Percentiles rank a stretch among this genome's conserved stretches.
phyloP scores from a whole-genome alignment of 306 rosid genomes.

The Rosa chinensis region DNA sequence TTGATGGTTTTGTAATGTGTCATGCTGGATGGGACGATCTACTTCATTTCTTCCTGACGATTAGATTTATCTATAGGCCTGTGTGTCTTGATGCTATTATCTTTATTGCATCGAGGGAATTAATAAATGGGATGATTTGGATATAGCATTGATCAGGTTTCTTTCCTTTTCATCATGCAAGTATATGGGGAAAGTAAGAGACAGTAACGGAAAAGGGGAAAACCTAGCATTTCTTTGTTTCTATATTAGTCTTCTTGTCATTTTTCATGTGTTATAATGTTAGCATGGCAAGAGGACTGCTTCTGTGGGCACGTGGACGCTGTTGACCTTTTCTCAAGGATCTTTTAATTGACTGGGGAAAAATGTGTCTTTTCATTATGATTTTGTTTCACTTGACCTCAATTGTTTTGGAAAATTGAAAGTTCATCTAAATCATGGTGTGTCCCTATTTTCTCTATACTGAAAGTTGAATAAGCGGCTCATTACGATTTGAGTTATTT shows the following conservation, averaged over 20 bases:
- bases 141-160: neutral
- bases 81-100: neutral
- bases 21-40: neutral
- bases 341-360: neutral
- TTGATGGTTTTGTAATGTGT: neutral
- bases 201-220: neutral
- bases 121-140: conserved; percentile 7
- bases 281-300: neutral
- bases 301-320: neutral
- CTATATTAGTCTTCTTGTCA: conserved; percentile 2
- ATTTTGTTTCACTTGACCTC: neutral
- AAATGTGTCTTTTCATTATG: neutral
- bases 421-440: neutral
- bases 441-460: neutral
- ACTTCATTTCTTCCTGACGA: neutral
- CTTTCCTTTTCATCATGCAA: neutral
- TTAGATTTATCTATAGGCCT: neutral
- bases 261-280: neutral
- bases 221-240: neutral
- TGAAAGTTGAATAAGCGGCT: neutral
- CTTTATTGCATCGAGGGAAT: conserved; percentile 2
- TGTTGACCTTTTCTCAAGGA: neutral
- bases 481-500: neutral
- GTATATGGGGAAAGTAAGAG: neutral
- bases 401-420: conserved; percentile 10